A percentile compares a stretch with the other conserved stretches of the same genome.
phyloP scores from a whole-genome alignment of 345 rosid species.

The Pseudoturritis turrita region DNA sequence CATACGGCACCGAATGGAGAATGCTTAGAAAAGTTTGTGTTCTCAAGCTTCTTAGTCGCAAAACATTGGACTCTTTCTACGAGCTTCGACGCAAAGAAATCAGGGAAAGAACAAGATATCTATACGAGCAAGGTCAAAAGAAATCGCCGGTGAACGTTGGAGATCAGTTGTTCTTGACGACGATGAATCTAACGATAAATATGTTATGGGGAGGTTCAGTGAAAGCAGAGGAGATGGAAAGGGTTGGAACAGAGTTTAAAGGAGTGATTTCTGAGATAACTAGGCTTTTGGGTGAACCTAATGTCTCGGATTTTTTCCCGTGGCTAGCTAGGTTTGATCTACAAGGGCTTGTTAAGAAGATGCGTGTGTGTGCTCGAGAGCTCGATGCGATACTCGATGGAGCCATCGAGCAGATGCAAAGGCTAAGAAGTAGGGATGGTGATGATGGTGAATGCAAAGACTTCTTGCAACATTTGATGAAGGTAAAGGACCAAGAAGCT shows the following conservation, averaged over 20 bases:
- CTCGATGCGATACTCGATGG: constrained; percentile 39
- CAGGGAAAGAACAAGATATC: constrained; percentile 12
- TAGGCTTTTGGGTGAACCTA: constrained; percentile 31
- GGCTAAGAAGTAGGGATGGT: background rate
- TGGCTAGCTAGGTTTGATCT: constrained; percentile 45
- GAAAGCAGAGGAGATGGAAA: constrained; percentile 26
- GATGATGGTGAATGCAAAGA: constrained; percentile 19
- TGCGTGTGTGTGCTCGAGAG: constrained; percentile 15
- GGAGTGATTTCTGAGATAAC: constrained; percentile 13
- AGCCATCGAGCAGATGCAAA: constrained; percentile 35
- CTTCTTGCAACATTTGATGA: constrained; percentile 30
- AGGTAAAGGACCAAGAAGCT: constrained; percentile 32
- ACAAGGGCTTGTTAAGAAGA: constrained; percentile 46
- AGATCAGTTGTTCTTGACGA: constrained; percentile 30
- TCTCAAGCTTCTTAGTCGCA: constrained; percentile 31
- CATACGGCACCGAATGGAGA: constrained; percentile 44
- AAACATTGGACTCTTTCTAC: constrained; percentile 34
- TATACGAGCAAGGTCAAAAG: background rate
- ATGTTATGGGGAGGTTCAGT: constrained; percentile 54
- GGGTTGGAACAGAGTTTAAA: constrained; percentile 29
- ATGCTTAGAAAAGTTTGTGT: constrained; percentile 39
- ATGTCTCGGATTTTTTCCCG: constrained; percentile 63
- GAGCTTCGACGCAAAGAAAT: constrained; percentile 29
- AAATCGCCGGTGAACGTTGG: constrained; percentile 31
- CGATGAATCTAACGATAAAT: constrained; percentile 30